Conservation (phyloP, 2,329 filamentous ascomycete species). For the Ilyonectria robusta region DNA sequence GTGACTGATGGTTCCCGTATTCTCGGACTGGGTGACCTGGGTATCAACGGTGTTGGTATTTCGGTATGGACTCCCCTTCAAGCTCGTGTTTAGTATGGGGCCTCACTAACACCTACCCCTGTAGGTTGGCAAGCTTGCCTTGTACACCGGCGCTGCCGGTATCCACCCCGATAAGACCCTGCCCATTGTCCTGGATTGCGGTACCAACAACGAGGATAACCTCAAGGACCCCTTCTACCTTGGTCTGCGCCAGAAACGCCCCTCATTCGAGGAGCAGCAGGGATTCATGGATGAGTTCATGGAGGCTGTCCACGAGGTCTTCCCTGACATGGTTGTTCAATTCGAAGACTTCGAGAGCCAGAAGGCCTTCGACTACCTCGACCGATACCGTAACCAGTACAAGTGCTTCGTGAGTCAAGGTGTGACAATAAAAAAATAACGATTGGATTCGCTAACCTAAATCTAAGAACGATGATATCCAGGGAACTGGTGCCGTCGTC, state of each 20-base stretch:
- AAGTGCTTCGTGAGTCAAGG: constrained; percentile 78
- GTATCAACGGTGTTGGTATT: constrained; percentile 98
- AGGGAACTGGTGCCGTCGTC: constrained; percentile 96
- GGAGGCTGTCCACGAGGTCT: constrained; percentile 85
- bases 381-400: constrained; percentile 89
- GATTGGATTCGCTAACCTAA: constrained; percentile 34
- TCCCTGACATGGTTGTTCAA: constrained; percentile 81
- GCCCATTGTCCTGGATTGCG: constrained; percentile 77
- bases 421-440: background rate
- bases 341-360: constrained; percentile 98
- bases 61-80: constrained; percentile 69
- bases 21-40: constrained; percentile 92
- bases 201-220: constrained; percentile 77
- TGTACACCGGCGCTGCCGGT: constrained; percentile 96
- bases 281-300: constrained; percentile 99
- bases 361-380: constrained; percentile 91
- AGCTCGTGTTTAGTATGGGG: background rate
- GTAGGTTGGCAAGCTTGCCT: constrained; percentile 89
- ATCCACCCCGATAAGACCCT: constrained; percentile 91
- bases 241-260: constrained; percentile 87
- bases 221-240: constrained; percentile 85
- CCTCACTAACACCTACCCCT: constrained; percentile 45
- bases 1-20: constrained; percentile 96
- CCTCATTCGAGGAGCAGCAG: constrained; percentile 82
- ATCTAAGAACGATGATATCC: constrained; percentile 87